Percentiles rank a stretch among this genome's conserved stretches.
phyloP scores from a whole-genome alignment of 2,329 filamentous ascomycete species.

The Paramyrothecium sp. region DNA sequence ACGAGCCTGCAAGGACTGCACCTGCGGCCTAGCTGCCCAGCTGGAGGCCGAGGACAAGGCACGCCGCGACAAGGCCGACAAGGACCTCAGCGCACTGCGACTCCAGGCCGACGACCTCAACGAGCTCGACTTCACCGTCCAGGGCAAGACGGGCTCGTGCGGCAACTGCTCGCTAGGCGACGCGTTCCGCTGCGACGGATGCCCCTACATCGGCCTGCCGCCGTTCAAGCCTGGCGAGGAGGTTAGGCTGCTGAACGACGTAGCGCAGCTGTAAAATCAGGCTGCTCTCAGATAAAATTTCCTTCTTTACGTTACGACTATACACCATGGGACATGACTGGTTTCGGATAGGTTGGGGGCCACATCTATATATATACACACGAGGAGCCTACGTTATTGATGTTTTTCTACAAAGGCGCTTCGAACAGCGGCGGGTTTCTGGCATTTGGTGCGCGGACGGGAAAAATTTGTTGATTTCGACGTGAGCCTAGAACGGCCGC shows the following conservation, averaged over 20 bases:
- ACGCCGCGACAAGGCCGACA: slow-evolving; percentile 63
- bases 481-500: too few species aligned
- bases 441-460: too few species aligned
- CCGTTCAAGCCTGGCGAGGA: slow-evolving; percentile 98
- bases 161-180: slow-evolving; percentile 93
- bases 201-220: slow-evolving; percentile 85
- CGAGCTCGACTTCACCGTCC: slow-evolving; percentile 95
- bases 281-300: slow-evolving; percentile 3
- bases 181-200: slow-evolving; percentile 73
- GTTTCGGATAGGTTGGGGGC: too few species aligned
- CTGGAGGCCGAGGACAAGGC: slow-evolving; percentile 81
- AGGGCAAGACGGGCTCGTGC: slow-evolving; percentile 93
- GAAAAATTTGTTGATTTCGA: too few species aligned
- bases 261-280: slow-evolving; percentile 67
- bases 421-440: too few species aligned
- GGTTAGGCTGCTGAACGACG: slow-evolving; percentile 81
- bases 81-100: slow-evolving; percentile 68
- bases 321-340: not conserved
- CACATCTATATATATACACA: too few species aligned
- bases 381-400: too few species aligned
- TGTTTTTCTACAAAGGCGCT: too few species aligned
- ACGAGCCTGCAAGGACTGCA: slow-evolving; percentile 96
- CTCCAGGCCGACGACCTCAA: slow-evolving; percentile 72
- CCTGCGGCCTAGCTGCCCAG: slow-evolving; percentile 84
- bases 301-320: not conserved